These are phyloP conservation scores for Pseudoneurospora amorphoporcata DNA, from an alignment of 495 filamentous ascomycete species.

Conservation along the genomic window DNA sequence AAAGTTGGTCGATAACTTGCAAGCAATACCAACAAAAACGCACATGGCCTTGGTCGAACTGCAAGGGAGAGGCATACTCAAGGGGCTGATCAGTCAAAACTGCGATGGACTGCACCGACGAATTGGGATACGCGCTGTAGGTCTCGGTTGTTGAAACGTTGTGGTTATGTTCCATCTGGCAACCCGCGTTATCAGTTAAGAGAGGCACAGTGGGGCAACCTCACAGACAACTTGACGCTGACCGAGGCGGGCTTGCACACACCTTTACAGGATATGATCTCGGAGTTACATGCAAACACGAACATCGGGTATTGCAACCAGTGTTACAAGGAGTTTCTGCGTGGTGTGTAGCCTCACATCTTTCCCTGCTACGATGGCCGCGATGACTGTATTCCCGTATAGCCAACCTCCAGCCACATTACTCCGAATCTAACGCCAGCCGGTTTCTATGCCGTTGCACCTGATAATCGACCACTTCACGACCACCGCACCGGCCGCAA, in stretches of 20 bases:
- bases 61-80: conserved; percentile 30
- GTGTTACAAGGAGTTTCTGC: conserved; percentile 36
- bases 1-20: conserved; percentile 22
- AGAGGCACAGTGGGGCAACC: not conserved
- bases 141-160: not conserved
- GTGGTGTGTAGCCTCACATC: conserved; percentile 19
- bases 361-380: not conserved
- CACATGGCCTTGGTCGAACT: conserved; percentile 41
- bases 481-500: conserved; percentile 38
- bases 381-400: not conserved
- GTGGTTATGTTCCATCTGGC: not conserved
- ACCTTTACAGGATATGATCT: conserved; percentile 20
- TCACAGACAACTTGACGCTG: not conserved
- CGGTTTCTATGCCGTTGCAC: conserved; percentile 37
- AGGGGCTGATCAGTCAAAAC: conserved; percentile 37
- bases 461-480: conserved; percentile 29
- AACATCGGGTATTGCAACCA: conserved; percentile 36
- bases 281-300: conserved; percentile 37
- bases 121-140: conserved; percentile 33
- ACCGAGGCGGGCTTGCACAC: not conserved
- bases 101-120: conserved; percentile 36
- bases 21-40: conserved; percentile 34
- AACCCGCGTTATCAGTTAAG: not conserved
- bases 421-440: not conserved
- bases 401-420: not conserved